Conservation (phyloP, 2,329 filamentous ascomycete genomes). For the Salinomyces thailandicus region DNA sequence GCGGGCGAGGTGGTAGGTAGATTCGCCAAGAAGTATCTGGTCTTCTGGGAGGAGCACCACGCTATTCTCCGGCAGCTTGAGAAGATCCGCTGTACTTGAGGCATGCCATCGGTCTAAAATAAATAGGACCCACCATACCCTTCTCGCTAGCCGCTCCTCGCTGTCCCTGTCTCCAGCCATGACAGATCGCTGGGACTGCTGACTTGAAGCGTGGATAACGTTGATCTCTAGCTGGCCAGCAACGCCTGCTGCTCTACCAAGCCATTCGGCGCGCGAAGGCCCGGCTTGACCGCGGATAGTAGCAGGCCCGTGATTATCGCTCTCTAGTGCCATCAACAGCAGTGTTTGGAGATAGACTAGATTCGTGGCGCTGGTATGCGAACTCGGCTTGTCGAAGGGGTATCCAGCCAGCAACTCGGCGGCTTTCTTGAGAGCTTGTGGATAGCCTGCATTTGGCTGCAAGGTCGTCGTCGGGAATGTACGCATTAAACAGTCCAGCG, state of each 20-base stretch:
- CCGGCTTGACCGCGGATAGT: conserved; percentile 36
- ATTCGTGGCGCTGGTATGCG: conserved; percentile 33
- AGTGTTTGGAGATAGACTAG: conserved; percentile 55
- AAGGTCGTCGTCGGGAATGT: conserved; percentile 38
- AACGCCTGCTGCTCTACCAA: conserved; percentile 56
- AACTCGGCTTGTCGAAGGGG: conserved; percentile 35
- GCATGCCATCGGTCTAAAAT: conserved; percentile 66
- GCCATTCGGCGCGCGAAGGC: conserved; percentile 43
- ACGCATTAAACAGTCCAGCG: conserved; percentile 50
- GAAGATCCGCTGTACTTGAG: conserved; percentile 52
- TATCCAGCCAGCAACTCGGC: conserved; percentile 34
- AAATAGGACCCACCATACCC: conserved; percentile 63
- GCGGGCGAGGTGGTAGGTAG: conserved; percentile 55
- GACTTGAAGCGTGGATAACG: conserved; percentile 26
- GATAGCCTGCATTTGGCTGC: conserved; percentile 25
- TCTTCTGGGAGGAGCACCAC: conserved; percentile 52
- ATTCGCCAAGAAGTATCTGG: conserved; percentile 50
- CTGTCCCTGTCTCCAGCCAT: conserved; percentile 46
- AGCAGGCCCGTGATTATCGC: conserved; percentile 47
- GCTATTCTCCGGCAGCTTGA: conserved; percentile 52
- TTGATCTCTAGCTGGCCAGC: conserved; percentile 57
- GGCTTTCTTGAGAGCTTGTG: conserved; percentile 31
- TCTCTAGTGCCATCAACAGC: conserved; percentile 55
- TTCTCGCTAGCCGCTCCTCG: conserved; percentile 51
- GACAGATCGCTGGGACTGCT: conserved; percentile 26